These are phyloP conservation scores for Fusarium agapanthi DNA, from an alignment of 2,329 filamentous ascomycete species.

Conservation along the genomic window DNA sequence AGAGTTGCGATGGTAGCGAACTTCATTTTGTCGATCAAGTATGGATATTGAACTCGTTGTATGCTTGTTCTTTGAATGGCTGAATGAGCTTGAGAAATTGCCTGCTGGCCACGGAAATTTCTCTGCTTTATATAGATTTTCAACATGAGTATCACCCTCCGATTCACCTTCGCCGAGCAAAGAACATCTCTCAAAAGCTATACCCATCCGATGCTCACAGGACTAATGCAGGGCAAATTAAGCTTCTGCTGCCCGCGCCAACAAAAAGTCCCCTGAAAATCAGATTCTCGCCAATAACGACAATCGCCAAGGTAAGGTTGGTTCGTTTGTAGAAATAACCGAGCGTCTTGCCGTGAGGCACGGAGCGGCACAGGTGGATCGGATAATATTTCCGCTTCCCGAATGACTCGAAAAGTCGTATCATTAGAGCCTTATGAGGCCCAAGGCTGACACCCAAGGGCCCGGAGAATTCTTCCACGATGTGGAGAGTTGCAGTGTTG, in stretches of 20 bases:
- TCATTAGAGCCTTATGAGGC: background rate
- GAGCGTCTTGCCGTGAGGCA: background rate
- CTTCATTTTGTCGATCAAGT: background rate
- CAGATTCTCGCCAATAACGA: background rate
- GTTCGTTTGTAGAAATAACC: background rate
- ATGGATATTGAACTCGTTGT: background rate
- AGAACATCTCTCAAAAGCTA: background rate
- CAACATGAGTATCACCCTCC: background rate
- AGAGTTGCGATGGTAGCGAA: background rate
- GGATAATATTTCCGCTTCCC: background rate
- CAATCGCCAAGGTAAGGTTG: background rate
- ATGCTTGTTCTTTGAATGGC: rapidly evolving
- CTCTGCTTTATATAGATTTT: background rate
- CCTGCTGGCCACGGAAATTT: rapidly evolving
- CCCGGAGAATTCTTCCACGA: background rate
- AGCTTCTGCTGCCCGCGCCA: background rate
- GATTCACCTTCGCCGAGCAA: background rate
- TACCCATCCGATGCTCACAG: background rate
- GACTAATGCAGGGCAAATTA: background rate
- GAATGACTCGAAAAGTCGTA: background rate
- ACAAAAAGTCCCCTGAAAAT: background rate
- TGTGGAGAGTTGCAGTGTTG: background rate
- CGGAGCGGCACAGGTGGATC: background rate
- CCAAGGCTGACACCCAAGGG: background rate
- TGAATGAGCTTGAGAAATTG: background rate